Percentiles rank a stretch among this genome's conserved stretches.
These are phyloP conservation scores for Rhodotorula sp. DNA, from an alignment of 1,284 basidiomycete species.

Conservation along the genomic window DNA sequence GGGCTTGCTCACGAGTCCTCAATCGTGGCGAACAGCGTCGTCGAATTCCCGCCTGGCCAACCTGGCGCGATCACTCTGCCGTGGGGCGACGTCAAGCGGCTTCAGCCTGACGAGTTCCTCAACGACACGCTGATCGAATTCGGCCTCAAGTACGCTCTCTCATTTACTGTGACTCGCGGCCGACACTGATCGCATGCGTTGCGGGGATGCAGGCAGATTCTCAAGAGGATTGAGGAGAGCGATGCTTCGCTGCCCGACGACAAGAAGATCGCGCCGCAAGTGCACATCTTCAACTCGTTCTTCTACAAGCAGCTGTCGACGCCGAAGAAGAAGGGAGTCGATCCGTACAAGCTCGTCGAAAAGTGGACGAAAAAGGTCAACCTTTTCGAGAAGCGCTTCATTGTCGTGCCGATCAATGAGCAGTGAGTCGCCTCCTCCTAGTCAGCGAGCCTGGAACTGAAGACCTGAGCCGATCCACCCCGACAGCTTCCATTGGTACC, in stretches of 20 bases:
- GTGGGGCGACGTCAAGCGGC: conserved; percentile 66
- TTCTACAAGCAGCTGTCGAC: conserved; percentile 92
- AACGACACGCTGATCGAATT: conserved; percentile 97
- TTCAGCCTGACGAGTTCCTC: conserved; percentile 74
- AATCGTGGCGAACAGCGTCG: conserved; percentile 14
- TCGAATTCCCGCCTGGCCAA: conserved; percentile 34
- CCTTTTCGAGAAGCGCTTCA: conserved; percentile 85
- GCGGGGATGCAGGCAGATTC: conserved; percentile 61
- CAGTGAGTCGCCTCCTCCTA: conserved; percentile 58
- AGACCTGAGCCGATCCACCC: background rate
- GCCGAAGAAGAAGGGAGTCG: conserved; percentile 48
- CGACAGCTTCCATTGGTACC: conserved; percentile 88
- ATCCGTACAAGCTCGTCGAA: conserved; percentile 70
- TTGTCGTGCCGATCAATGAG: conserved; percentile 96
- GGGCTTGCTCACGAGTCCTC: too few relatives aligned
- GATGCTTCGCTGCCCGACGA: conserved; percentile 46
- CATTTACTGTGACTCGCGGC: too few relatives aligned
- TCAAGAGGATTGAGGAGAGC: conserved; percentile 47
- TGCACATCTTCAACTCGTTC: conserved; percentile 94
- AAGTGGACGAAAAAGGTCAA: conserved; percentile 88
- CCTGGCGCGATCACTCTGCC: conserved; percentile 42
- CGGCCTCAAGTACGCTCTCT: conserved; percentile 73
- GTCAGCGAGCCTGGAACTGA: background rate
- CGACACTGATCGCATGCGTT: background rate
- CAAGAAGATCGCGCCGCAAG: conserved; percentile 65